Base-by-base conservation (phyloP, 176 grass and related monocot species). In the Raddia guianensis region DNA sequence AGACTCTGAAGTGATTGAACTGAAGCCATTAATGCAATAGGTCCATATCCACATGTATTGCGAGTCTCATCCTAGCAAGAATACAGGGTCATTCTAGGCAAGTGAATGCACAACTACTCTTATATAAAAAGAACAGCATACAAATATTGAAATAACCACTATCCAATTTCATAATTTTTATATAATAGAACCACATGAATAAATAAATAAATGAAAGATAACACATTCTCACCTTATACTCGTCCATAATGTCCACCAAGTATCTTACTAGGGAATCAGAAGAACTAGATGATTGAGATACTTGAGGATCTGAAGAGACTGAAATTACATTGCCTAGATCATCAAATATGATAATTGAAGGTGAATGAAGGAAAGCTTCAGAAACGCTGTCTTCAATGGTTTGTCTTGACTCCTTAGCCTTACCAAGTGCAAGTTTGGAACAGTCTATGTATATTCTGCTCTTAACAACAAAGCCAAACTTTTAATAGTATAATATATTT, bases 301-400 rank as follows among this genome's bases (percentile, higher is more conserved):
- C 84, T 73, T 90, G 90, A 56, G 89, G 85, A 86, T 91, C 87
- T 66, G 95, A 94, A 66, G 92, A 92, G 74, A 80, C 82, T 68
- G 90, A 92, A 73, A 98, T 81, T 57, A 94, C 33, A 52, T 85
- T 87, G 80, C 94, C 90, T 70, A 98, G 83, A 89, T 94, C 88
- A 49, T 98, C 95, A 91, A 98, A 98, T 92, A 94, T 83, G 69
- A 98, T 79, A 74, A 95, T 47, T 4, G 95, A 94, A 85, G 95
- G 95, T 75, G 90, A 84, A 78, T 81, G 90, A 79, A 82, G 69
- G n/a, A 94, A 77, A 48, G 92, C 95, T 81, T 94, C 81, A 12
- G 86, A 91, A 77, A 98, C 81, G 68, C 78, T 56, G 64, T 89
- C 88, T 72, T 85, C 80, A 91, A 98, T 86, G 74, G 75, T 51